Evolutionary conservation across 139 green algal species (phyloP), one percentile per base, ranked within the genome.

Genomic region (Tetradesmus obliquus): DNA sequence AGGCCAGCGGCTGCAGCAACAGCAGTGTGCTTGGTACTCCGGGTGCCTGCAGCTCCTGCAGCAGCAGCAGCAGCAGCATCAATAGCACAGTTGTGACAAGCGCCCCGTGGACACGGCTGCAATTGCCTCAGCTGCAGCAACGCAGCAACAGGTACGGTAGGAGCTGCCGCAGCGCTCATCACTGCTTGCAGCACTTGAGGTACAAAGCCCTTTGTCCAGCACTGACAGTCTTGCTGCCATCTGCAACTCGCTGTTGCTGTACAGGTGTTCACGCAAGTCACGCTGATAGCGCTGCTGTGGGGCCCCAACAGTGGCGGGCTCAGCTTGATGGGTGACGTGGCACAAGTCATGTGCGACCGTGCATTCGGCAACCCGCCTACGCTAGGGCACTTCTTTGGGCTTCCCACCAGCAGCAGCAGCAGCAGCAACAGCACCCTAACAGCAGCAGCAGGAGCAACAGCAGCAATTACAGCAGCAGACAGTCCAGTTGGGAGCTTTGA

Each of bases 231-330:
- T 76, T 76, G 66, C 2, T 76, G 66, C 15, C 66, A 76, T 76
- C 15, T 76, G 32, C 66, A 76, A 3, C 66, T 76, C 66, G 19
- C 66, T 19, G 19, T 2, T 5, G 2, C 3, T 93, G 80, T 45
- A 45, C 94, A 97, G 96, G 79, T 96, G 0, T 57, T 96, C 22
- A 97, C 96, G 0, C 95, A 98, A 81, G 84, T 95, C 1, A 94
- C 84, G 12, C 91, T 98, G 9, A 93, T 98, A 45, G 89, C 97
- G 45, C 92, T 98, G 89, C 92, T 98, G 62, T 98, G 95, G 71
- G 97, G 96, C 17, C 98, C 95, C 9, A 92, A 98, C 2, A 94
- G 93, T 7, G 96, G 96, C 2, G 96, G 97, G 82, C 93, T 97
- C 79, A 94, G 95, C 20, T 94, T 98, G 91, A 91, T 98, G 72